These are phyloP conservation scores for Penicillium crystallinum DNA, from an alignment of 495 filamentous ascomycete genomes.

Conservation along the genomic window DNA sequence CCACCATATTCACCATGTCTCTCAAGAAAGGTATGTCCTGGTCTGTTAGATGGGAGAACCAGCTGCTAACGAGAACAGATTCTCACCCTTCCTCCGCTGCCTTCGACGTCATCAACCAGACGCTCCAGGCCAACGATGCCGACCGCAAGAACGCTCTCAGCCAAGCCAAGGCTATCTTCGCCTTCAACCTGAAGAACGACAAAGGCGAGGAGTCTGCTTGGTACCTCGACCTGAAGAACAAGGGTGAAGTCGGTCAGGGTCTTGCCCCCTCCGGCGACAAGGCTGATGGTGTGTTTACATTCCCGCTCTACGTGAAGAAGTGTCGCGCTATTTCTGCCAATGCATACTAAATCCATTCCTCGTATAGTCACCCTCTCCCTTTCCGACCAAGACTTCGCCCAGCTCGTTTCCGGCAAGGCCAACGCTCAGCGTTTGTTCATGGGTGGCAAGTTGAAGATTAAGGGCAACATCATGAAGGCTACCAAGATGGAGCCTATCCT, in stretches of 20 bases:
- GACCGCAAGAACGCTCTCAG: conserved; percentile 85
- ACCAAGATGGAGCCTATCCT: conserved; percentile 94
- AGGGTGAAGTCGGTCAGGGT: conserved; percentile 76
- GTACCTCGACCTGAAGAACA: conserved; percentile 93
- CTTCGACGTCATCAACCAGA: conserved; percentile 80
- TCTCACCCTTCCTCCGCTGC: conserved; percentile 85
- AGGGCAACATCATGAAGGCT: conserved; percentile 98
- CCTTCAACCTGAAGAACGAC: conserved; percentile 87
- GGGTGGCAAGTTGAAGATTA: conserved; percentile 94
- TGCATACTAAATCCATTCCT: neutral
- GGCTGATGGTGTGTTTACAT: conserved; percentile 64
- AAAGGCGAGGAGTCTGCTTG: conserved; percentile 74
- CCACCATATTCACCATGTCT: conserved; percentile 56
- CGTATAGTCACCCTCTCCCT: conserved; percentile 71
- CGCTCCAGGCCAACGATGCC: conserved; percentile 62
- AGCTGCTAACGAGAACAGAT: conserved; percentile 45
- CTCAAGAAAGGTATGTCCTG: conserved; percentile 65
- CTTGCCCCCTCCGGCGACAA: conserved; percentile 61
- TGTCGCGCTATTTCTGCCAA: neutral
- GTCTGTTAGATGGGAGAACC: neutral
- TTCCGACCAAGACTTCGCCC: conserved; percentile 79
- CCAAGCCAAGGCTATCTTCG: conserved; percentile 80
- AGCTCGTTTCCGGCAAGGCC: conserved; percentile 79
- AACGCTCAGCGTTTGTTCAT: conserved; percentile 96
- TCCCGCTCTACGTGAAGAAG: neutral